A percentile compares a stretch with the other conserved stretches of the same genome.
These are phyloP conservation scores for Candida pseudofarinosa DNA, from an alignment of 805 yeast species.

Conservation along the genomic window DNA sequence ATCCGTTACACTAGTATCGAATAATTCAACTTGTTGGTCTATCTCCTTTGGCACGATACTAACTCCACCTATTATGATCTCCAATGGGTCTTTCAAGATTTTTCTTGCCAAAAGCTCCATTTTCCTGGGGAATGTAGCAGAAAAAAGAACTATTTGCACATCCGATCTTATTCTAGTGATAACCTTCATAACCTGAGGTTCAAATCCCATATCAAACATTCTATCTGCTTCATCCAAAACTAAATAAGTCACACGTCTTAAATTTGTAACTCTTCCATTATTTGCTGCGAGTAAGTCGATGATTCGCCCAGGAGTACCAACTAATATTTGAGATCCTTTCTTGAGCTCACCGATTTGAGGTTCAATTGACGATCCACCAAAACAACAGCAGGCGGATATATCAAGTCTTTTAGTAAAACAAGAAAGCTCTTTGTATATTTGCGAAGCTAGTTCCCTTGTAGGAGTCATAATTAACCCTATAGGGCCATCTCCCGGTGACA, in stretches of 20 bases:
- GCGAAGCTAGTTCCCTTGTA: slow-evolving; percentile 87
- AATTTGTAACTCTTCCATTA: slow-evolving; percentile 66
- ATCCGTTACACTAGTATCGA: slow-evolving; percentile 39
- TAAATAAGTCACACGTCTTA: slow-evolving; percentile 70
- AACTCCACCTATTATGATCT: slow-evolving; percentile 74
- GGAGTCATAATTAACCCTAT: slow-evolving; percentile 80
- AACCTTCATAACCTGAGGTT: slow-evolving; percentile 87
- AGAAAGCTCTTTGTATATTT: slow-evolving; percentile 65
- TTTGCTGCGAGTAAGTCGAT: slow-evolving; percentile 86
- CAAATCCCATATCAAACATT: slow-evolving; percentile 96
- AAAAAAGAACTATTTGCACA: slow-evolving; percentile 82
- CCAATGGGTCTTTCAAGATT: slow-evolving; percentile 60
- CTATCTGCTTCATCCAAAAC: slow-evolving; percentile 96
- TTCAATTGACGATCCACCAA: slow-evolving; percentile 86
- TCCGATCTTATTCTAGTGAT: slow-evolving; percentile 77
- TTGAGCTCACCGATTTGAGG: slow-evolving; percentile 77
- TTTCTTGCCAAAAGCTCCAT: slow-evolving; percentile 73
- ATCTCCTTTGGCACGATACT: slow-evolving; percentile 81
- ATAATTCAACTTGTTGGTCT: slow-evolving; percentile 63
- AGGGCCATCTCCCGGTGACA: slow-evolving; percentile 59
- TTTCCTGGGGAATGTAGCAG: slow-evolving; percentile 87
- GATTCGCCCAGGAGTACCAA: slow-evolving; percentile 94
- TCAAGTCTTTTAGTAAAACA: slow-evolving; percentile 51
- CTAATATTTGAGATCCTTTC: slow-evolving; percentile 72
- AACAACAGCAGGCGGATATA: slow-evolving; percentile 68